Conservation (phyloP, 75 land plant genomes). For the Pinus taeda region DNA sequence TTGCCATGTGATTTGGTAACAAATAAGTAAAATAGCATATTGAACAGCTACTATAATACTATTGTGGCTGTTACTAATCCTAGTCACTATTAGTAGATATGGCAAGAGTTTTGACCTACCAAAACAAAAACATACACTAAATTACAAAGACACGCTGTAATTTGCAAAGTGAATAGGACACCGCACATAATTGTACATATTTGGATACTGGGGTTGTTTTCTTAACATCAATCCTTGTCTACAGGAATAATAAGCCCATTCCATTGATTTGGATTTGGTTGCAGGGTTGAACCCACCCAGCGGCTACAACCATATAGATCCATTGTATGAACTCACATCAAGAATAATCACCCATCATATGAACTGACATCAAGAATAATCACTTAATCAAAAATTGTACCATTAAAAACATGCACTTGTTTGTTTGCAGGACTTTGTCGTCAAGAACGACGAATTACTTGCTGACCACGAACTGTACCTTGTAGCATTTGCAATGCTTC, state of each 20-base stretch:
- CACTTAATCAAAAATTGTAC: too few species aligned
- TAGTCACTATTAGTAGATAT: too few species aligned
- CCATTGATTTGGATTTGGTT: slow-evolving; percentile 58
- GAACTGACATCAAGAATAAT: too few species aligned
- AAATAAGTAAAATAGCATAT: too few species aligned
- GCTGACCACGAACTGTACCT: slow-evolving; percentile 73
- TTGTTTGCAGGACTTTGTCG: slow-evolving; percentile 86
- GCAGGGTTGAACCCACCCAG: slow-evolving; percentile 34
- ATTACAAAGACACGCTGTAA: too few species aligned
- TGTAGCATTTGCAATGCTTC: slow-evolving; percentile 67
- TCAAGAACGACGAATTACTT: slow-evolving; percentile 82
- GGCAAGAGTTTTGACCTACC: too few species aligned
- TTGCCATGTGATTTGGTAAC: too few species aligned
- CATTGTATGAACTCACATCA: neutral
- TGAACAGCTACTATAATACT: too few species aligned
- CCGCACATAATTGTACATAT: slow-evolving; percentile 46
- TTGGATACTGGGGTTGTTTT: slow-evolving; percentile 48
- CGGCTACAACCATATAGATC: neutral
- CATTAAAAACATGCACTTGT: slow-evolving; percentile 34
- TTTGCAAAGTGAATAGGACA: slow-evolving; percentile 12
- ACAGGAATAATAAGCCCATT: slow-evolving; percentile 49
- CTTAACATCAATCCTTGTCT: slow-evolving; percentile 50
- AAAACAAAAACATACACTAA: too few species aligned
- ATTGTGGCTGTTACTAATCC: too few species aligned
- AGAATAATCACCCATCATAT: neutral